phyloP scores from a whole-genome alignment of 305 asterid genomes.

The Fraxinus floribunda region DNA sequence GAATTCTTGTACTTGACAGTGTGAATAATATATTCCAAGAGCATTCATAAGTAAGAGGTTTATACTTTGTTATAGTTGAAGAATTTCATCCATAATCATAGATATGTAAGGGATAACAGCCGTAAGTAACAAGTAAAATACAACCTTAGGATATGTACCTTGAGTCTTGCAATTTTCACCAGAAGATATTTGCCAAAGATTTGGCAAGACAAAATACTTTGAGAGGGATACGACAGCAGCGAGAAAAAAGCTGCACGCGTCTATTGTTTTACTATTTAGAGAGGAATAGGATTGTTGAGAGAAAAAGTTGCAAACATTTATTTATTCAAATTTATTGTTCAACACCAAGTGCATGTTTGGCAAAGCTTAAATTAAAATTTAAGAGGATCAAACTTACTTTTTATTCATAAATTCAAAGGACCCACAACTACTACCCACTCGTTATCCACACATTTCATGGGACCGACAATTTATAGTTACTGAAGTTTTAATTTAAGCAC shows the following conservation, averaged over 20 bases:
- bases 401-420: not conserved
- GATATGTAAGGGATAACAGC: not conserved
- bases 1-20: not conserved
- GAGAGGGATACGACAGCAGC: not conserved
- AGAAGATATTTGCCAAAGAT: not conserved
- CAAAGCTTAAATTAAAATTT: not conserved
- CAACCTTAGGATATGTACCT: not conserved
- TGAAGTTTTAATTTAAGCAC: not conserved
- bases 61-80: not conserved
- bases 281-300: not conserved
- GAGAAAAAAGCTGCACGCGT: not conserved
- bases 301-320: not conserved
- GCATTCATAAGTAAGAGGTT: not conserved
- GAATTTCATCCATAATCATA: not conserved
- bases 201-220: not conserved
- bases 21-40: not conserved
- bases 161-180: not conserved
- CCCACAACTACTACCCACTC: not conserved
- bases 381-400: not conserved
- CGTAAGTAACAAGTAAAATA: not conserved
- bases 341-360: not conserved
- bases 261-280: not conserved
- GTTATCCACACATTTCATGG: not conserved
- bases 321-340: not conserved
- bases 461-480: not conserved